Conservation (phyloP, 2,329 filamentous ascomycete species). For the Xylariaceae sp. region DNA sequence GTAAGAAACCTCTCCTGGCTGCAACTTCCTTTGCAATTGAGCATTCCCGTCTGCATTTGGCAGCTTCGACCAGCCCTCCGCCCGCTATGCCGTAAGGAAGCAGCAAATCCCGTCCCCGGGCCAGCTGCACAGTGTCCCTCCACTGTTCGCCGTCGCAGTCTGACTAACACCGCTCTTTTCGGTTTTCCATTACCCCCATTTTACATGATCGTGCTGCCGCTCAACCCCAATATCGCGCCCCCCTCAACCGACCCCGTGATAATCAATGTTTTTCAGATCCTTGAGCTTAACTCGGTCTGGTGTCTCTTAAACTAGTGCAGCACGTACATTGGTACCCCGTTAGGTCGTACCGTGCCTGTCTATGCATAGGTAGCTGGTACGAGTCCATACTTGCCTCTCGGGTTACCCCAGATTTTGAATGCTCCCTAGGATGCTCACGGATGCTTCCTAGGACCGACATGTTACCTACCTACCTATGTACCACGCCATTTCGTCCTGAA, state of each 20-base stretch:
- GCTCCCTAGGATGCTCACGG: neutral
- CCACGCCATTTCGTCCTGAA: neutral
- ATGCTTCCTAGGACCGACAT: neutral
- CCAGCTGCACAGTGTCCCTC: conserved; percentile 9
- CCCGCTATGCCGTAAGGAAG: neutral
- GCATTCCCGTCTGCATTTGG: neutral
- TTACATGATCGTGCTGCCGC: conserved; percentile 32
- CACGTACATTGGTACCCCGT: neutral
- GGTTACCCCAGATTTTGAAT: neutral
- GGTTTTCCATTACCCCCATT: conserved; percentile 30
- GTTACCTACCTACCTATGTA: neutral
- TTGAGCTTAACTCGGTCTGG: conserved; percentile 6
- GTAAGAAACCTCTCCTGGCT: neutral
- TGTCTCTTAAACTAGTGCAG: neutral
- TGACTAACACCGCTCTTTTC: conserved; percentile 24
- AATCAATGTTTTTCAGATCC: conserved; percentile 17
- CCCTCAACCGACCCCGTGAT: conserved; percentile 27
- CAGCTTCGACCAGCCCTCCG: too few species aligned
- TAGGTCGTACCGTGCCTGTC: neutral
- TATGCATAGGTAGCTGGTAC: neutral
- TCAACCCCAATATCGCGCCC: conserved; percentile 19
- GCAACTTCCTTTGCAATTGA: neutral
- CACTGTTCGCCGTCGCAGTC: conserved; percentile 15
- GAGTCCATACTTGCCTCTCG: neutral
- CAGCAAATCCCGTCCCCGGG: neutral